Conservation (phyloP, 257 asterid species). For the Nemophila menziesii region DNA sequence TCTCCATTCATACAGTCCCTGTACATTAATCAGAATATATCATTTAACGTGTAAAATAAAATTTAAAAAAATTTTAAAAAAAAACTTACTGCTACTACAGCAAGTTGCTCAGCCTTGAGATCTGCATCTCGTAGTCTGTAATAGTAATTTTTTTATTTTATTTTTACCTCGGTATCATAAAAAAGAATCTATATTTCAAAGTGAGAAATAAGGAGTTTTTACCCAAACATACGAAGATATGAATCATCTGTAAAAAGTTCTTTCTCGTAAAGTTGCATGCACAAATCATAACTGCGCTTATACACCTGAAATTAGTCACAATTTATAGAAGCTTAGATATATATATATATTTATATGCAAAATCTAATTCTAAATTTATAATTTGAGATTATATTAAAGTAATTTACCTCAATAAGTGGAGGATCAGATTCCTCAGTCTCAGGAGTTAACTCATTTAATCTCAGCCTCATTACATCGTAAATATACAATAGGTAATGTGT, state of each 20-base stretch:
- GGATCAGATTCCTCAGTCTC: conserved; percentile 52
- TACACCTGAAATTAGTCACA: conserved; percentile 51
- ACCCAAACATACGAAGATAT: conserved; percentile 85
- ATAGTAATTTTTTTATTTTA: conserved; percentile 10
- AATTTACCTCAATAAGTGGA: conserved; percentile 68
- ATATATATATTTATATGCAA: not conserved
- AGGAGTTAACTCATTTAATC: conserved; percentile 35
- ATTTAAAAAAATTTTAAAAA: not conserved
- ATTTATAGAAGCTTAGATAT: not conserved
- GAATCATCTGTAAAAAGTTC: conserved; percentile 84
- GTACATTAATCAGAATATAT: conserved; percentile 3
- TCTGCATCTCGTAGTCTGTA: conserved; percentile 76
- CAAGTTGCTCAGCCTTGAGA: conserved; percentile 80
- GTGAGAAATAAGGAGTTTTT: conserved; percentile 15
- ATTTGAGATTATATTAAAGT: conserved; percentile 3
- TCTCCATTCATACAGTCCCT: conserved; percentile 96
- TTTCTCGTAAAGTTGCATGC: conserved; percentile 82
- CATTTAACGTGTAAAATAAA: not conserved
- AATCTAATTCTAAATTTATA: not conserved
- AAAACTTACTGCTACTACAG: conserved; percentile 75
- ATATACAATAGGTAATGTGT: conserved; percentile 88
- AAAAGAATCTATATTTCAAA: conserved; percentile 12
- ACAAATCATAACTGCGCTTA: conserved; percentile 76
- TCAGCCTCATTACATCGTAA: conserved; percentile 65
- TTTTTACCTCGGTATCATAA: conserved; percentile 4